phyloP scores from a whole-genome alignment of 2,329 filamentous ascomycete genomes.

The Xylogone sp. region DNA sequence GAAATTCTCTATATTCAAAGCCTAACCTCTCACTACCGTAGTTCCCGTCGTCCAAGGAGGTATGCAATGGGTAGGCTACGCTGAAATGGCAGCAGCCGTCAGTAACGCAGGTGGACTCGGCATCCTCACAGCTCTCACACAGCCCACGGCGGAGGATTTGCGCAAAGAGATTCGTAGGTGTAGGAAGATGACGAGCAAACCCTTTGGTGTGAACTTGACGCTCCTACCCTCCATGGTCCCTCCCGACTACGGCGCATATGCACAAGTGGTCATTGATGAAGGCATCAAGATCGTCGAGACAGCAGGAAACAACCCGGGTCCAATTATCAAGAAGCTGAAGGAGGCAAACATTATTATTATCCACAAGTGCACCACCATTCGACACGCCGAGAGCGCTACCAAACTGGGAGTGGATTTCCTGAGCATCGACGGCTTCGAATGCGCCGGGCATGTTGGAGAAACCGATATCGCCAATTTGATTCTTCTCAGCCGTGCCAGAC shows the following conservation, averaged over 20 bases:
- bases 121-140: constrained; percentile 84
- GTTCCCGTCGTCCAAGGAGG: constrained; percentile 82
- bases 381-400: constrained; percentile 85
- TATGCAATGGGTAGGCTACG: constrained; percentile 84
- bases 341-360: constrained; percentile 72
- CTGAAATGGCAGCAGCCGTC: constrained; percentile 72
- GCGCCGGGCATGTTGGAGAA: constrained; percentile 85
- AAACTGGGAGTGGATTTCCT: constrained; percentile 97
- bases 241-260: constrained; percentile 89
- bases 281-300: constrained; percentile 90
- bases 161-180: constrained; percentile 90
- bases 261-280: constrained; percentile 89
- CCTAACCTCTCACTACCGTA: constrained; percentile 31
- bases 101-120: constrained; percentile 80
- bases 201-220: constrained; percentile 94
- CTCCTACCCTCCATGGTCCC: constrained; percentile 86
- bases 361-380: constrained; percentile 97
- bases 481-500: constrained; percentile 78
- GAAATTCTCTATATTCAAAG: background rate
- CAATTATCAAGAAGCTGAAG: constrained; percentile 87
- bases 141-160: constrained; percentile 86
- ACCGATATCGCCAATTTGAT: constrained; percentile 88
- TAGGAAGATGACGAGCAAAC: constrained; percentile 70
- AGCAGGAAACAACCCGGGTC: constrained; percentile 84
- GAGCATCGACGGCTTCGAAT: constrained; percentile 96